Evolutionary conservation across 495 filamentous ascomycete genomes (phyloP).

Genomic region (Trichoderma erinaceum): DNA sequence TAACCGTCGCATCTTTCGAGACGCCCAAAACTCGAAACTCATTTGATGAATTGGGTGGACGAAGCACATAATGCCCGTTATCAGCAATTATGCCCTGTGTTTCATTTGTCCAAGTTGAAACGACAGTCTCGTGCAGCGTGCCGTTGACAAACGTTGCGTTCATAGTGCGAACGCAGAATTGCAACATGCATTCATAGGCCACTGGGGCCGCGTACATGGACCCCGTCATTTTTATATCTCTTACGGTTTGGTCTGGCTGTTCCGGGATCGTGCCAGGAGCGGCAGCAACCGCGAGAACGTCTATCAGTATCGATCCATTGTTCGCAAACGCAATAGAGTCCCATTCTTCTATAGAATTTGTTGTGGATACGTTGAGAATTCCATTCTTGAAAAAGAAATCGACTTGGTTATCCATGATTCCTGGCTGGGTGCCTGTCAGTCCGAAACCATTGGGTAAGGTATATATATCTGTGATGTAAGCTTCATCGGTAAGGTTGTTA

Average conservation of each 20-base stretch:
- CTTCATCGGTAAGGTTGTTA: neutral
- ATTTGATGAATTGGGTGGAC: neutral
- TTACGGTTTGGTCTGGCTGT: neutral
- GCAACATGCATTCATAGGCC: constrained; percentile 1
- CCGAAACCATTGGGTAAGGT: neutral
- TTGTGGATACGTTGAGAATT: neutral
- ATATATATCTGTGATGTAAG: neutral
- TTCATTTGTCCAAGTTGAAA: constrained; percentile 7
- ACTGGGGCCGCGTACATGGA: neutral
- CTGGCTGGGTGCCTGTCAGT: neutral
- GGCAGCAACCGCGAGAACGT: neutral
- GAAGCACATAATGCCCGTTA: neutral
- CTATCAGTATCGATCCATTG: neutral
- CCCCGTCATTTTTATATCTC: neutral
- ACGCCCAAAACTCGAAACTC: neutral
- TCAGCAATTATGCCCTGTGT: neutral
- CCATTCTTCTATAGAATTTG: neutral
- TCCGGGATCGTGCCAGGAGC: constrained; percentile 3
- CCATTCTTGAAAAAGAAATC: neutral
- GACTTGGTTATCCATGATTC: neutral
- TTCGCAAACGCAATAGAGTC: neutral
- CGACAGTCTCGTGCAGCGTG: neutral
- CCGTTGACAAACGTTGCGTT: neutral
- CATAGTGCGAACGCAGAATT: constrained; percentile 10
- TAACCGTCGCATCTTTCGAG: neutral